Evolutionary conservation across 2,329 filamentous ascomycete genomes (phyloP).

Genomic region (Hypoxylon sp.): DNA sequence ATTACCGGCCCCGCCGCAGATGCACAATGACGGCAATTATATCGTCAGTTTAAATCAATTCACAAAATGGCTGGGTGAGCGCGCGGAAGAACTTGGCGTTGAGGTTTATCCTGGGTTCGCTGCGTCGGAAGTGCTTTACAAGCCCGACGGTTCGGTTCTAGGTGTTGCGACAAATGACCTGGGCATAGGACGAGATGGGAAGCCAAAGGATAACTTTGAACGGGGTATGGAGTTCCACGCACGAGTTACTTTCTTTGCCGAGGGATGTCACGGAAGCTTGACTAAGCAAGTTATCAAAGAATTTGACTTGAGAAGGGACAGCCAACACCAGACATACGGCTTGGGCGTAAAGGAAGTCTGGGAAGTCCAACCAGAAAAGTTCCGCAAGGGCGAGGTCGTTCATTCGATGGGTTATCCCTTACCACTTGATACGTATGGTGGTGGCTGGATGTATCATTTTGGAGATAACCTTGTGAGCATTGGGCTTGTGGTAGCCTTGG

Average conservation of each 20-base stretch:
- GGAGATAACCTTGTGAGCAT: constrained; percentile 96
- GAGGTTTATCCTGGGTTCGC: constrained; percentile 98
- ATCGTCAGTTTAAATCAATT: constrained; percentile 97
- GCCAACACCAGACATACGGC: constrained; percentile 94
- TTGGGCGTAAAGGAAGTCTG: constrained; percentile 97
- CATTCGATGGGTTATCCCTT: constrained; percentile 96
- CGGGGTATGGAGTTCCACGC: constrained; percentile 99
- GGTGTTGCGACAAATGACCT: constrained; percentile 97
- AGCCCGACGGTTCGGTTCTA: constrained; percentile 86
- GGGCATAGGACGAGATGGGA: constrained; percentile 84
- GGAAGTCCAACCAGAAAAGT: constrained; percentile 95
- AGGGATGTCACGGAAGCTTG: constrained; percentile 95
- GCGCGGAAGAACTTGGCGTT: constrained; percentile 95
- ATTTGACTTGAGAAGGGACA: constrained; percentile 89
- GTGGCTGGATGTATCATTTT: constrained; percentile 99
- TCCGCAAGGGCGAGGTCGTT: constrained; percentile 85
- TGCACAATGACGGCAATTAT: constrained; percentile 98
- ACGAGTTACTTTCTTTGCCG: constrained; percentile 88
- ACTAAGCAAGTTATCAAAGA: constrained; percentile 96
- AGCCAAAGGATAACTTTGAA: constrained; percentile 91
- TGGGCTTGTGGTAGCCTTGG: constrained; percentile 91
- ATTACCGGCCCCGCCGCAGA: constrained; percentile 91
- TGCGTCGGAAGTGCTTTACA: constrained; percentile 92
- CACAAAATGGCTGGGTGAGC: constrained; percentile 94
- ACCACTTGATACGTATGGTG: constrained; percentile 90